Base-by-base conservation (phyloP, 2,329 filamentous ascomycete genomes). In the Stagonosporopsis cucurbitacearum region DNA sequence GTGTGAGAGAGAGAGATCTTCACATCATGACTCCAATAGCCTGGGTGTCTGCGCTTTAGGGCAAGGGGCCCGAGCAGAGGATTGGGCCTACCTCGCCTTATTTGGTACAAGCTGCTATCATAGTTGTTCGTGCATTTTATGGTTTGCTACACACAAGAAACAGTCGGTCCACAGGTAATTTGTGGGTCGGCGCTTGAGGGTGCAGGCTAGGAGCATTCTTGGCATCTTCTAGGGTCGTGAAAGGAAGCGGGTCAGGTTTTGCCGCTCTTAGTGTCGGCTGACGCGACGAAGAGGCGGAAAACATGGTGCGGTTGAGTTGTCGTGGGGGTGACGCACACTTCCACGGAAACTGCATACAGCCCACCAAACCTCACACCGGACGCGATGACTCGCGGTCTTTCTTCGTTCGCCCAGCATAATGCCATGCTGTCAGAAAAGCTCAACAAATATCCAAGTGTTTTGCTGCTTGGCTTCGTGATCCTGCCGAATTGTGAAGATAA, bases 301-400 rank as follows among this genome's bases (percentile, higher is more conserved):
- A 33, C 15, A 30, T 45, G 41, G 42, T 40, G 54, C 45, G 30
- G 42, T 23, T 40, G 35, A 40, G 17, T 36, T 40, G 25, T 13
- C 32, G 54, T 50, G 49, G 49, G 41, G 37, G 28, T 12, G 41
- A 30, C 33, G 45, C 52, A 19, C 20, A 19, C 20, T 33, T n/a
- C 32, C 33, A 32, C 48, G 44, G 39, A 53, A 53, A 39, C 32
- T 47, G 44, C 39, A 48, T 9, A 25, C 37, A 23, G 43, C 43
- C 35, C 20, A 40, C 36, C 54, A 57, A 43, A 43, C 51, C 20
- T 2, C 44, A 51, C 37, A 57, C 54, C 54, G 54, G 54, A 44
- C 19, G 13, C n/a, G 54, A 45, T 57, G 54, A 57, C 54, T 57
- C 48, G 54, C 35, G 22, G 35, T n/a, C 25, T 9, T 40, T 22